Evolutionary conservation across 495 filamentous ascomycete genomes (phyloP).

Genomic region (Penicillium robsamsonii): DNA sequence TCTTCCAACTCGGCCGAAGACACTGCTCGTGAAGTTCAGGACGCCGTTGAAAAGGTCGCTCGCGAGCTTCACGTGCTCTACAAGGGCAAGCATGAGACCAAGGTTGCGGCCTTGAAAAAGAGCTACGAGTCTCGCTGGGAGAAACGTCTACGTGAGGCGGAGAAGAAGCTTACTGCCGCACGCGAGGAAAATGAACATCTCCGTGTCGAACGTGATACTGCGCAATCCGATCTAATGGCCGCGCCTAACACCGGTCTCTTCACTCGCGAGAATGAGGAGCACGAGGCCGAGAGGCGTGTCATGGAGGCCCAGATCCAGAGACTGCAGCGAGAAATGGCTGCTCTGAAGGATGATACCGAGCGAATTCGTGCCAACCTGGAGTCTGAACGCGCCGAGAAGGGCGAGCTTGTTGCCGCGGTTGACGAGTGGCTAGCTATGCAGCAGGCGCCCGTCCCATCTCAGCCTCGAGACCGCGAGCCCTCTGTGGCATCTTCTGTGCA

Average conservation of each 20-base stretch:
- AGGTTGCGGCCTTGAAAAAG: slow-evolving; percentile 91
- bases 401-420: slow-evolving; percentile 85
- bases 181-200: slow-evolving; percentile 72
- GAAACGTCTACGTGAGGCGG: slow-evolving; percentile 74
- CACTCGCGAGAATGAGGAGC: slow-evolving; percentile 46
- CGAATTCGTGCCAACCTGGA: slow-evolving; percentile 62
- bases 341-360: slow-evolving; percentile 62
- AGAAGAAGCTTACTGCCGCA: slow-evolving; percentile 64
- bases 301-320: slow-evolving; percentile 67
- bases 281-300: slow-evolving; percentile 49
- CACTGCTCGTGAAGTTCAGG: slow-evolving; percentile 61
- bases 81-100: slow-evolving; percentile 93
- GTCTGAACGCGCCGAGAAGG: slow-evolving; percentile 84
- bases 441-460: slow-evolving; percentile 24
- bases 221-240: slow-evolving; percentile 53
- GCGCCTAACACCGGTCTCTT: slow-evolving; percentile 43
- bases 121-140: slow-evolving; percentile 89
- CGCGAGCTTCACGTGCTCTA: slow-evolving; percentile 90
- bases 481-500: slow-evolving; percentile 24
- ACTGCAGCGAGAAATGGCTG: slow-evolving; percentile 63
- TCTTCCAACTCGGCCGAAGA: slow-evolving; percentile 32
- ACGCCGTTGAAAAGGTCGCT: slow-evolving; percentile 88
- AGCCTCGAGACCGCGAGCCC: slow-evolving; percentile 16
- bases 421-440: slow-evolving; percentile 80
- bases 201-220: slow-evolving; percentile 59